Conservation (phyloP, 768 basidiomycete species). For the Punctularia strigosozonata region DNA sequence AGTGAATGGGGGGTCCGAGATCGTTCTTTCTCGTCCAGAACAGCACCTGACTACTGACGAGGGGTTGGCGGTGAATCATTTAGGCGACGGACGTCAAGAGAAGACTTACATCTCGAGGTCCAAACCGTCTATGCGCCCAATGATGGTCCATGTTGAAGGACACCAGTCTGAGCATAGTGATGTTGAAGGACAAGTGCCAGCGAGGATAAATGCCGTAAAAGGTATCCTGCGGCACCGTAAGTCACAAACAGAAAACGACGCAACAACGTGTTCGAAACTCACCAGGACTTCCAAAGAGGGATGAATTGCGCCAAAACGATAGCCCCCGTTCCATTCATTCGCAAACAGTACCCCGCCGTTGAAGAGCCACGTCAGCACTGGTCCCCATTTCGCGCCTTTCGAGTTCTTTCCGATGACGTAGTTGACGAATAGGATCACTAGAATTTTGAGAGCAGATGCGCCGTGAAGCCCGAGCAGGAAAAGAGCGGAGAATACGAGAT, state of each 20-base stretch:
- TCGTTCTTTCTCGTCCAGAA: conserved; percentile 48
- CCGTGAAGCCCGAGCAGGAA: conserved; percentile 77
- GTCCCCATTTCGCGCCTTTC: conserved; percentile 28
- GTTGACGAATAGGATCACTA: conserved; percentile 59
- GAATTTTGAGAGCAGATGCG: conserved; percentile 63
- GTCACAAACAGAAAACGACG: background rate
- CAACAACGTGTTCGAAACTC: conserved; percentile 17
- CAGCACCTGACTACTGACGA: conserved; percentile 15
- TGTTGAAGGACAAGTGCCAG: conserved; percentile 93
- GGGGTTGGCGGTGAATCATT: conserved; percentile 1
- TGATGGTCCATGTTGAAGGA: conserved; percentile 91
- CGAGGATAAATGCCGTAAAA: conserved; percentile 73
- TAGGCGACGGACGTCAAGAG: background rate
- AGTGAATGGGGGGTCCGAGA: conserved; percentile 39
- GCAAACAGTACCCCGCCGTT: conserved; percentile 63
- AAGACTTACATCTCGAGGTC: conserved; percentile 30
- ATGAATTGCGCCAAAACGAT: conserved; percentile 47
- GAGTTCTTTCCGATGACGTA: conserved; percentile 49
- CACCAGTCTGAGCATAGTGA: conserved; percentile 87
- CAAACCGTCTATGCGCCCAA: conserved; percentile 51
- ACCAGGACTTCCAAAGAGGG: conserved; percentile 51
- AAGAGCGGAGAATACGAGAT: conserved; percentile 44
- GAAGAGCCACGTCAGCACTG: conserved; percentile 62
- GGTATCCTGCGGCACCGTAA: conserved; percentile 33
- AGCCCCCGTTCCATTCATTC: conserved; percentile 71